These are phyloP conservation scores for Schoenoplectus tabernaemontani DNA, from an alignment of 202 grass and related monocot genomes.

Conservation along the genomic window DNA sequence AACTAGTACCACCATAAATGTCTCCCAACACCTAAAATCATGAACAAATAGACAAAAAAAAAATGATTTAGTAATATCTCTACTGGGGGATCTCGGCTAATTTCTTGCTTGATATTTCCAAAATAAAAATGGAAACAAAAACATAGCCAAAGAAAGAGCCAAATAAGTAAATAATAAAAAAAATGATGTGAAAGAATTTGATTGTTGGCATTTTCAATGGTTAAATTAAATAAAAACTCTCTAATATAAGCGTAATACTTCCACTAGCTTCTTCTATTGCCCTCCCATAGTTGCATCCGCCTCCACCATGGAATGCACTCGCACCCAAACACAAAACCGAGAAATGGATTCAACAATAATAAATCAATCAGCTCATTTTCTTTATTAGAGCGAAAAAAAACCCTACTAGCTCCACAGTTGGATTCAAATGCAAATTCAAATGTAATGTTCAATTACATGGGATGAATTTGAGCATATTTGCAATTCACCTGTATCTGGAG, in stretches of 20 bases:
- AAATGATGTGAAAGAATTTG: not conserved
- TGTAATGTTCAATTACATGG: too few relatives aligned
- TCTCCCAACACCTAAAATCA: slow-evolving; percentile 67
- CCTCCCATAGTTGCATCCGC: not conserved
- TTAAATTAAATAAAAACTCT: not conserved
- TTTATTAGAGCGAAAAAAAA: not conserved
- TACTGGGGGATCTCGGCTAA: not conserved
- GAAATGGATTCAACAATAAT: not conserved
- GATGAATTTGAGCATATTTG: not conserved
- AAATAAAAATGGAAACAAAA: not conserved
- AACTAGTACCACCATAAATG: slow-evolving; percentile 89
- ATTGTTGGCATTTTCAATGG: not conserved
- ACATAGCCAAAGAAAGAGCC: not conserved
- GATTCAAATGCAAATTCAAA: not conserved
- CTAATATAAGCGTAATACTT: not conserved
- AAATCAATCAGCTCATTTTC: not conserved
- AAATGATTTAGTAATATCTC: not conserved
- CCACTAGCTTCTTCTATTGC: not conserved
- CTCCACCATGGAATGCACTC: not conserved
- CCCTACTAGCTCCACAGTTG: not conserved
- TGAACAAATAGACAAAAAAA: not conserved
- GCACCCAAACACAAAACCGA: not conserved
- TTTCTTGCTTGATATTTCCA: not conserved
- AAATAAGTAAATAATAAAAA: not conserved
- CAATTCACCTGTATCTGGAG: slow-evolving; percentile 64